These are phyloP conservation scores for Sporothrix variecibatus DNA, from an alignment of 2,329 filamentous ascomycete genomes.

Conservation along the genomic window DNA sequence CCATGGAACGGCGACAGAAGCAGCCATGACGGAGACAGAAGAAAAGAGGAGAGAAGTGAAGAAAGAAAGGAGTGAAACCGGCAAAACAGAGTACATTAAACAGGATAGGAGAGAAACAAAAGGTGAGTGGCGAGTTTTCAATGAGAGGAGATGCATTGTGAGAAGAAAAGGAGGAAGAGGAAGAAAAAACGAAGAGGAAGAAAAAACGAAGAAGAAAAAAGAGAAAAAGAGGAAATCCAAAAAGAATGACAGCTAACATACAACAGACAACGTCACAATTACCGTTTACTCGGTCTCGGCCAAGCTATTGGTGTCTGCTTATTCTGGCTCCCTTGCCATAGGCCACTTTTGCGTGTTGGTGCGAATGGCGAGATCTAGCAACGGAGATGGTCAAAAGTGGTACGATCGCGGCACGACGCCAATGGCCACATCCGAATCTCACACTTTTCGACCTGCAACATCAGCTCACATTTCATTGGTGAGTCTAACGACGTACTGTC, in stretches of 20 bases:
- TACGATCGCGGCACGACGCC: not conserved
- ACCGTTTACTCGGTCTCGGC: not conserved
- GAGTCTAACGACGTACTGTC: not conserved
- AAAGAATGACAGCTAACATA: not conserved
- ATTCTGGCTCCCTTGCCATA: not conserved
- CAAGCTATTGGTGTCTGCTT: not conserved
- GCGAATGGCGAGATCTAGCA: not conserved
- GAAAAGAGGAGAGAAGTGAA: not conserved
- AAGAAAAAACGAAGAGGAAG: not conserved
- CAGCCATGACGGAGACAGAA: not conserved
- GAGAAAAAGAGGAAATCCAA: not conserved
- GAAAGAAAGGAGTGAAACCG: not conserved
- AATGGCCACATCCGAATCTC: not conserved
- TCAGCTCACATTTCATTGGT: not conserved
- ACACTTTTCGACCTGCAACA: not conserved
- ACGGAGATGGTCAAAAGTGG: constrained; percentile 2
- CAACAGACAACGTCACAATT: no score
- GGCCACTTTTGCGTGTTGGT: not conserved
- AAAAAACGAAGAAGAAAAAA: not conserved
- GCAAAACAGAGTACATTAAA: not conserved
- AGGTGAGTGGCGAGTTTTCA: not conserved
- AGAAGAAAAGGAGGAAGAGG: not conserved
- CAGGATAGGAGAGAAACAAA: not conserved
- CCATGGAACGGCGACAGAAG: constrained; percentile 42
- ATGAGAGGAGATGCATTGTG: constrained; percentile 9